Evolutionary conservation across 208 protist species (phyloP), one percentile per base, ranked within the genome.

Genomic region (Trypanosoma avium): DNA sequence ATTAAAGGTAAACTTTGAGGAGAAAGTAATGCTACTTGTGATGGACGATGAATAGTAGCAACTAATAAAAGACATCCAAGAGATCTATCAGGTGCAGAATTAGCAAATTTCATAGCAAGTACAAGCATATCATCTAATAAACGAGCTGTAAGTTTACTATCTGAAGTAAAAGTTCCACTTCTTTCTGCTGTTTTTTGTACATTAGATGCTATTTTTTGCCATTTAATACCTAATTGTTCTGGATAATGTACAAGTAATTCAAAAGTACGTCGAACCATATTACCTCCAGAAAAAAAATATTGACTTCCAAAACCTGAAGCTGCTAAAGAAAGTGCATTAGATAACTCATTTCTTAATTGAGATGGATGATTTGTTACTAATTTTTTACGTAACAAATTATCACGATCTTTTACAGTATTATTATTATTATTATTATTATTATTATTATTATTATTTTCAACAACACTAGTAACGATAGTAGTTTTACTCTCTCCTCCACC

Each of bases 81-180:
- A 26, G 53, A 22, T 22, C 52, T 26, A 17, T 30, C 30, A n/a
- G 67, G 67, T 32, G 53, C 60, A 1, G 40, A 26, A 38, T 48
- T 19, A 1, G 66, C 4, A 46, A 49, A 65, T 12, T 32, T 45
- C 29, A 40, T 8, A 30, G 66, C 58, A 3, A 72, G 26, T 8
- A 42, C 8, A 46, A 72, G 58, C 3, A 72, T 35, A 21, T 72
- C 59, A 45, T 72, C 58, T 22, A 24, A 61, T 7, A 73, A 24
- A 29, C 40, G 32, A 19, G 45, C 58, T 32, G 36, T 48, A 24
- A 4, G 36, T 13, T 0, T 4, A 27, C 24, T 19, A n/a, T 72
- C 66, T n/a, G 65, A 66, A 4, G 30, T 7, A n/a, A 43, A 33
- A 15, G 55, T 24, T 3, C 40, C 38, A 43, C 54, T 36, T 9